Conservation (phyloP, 805 yeast species). For the Kazachstania martiniae region DNA sequence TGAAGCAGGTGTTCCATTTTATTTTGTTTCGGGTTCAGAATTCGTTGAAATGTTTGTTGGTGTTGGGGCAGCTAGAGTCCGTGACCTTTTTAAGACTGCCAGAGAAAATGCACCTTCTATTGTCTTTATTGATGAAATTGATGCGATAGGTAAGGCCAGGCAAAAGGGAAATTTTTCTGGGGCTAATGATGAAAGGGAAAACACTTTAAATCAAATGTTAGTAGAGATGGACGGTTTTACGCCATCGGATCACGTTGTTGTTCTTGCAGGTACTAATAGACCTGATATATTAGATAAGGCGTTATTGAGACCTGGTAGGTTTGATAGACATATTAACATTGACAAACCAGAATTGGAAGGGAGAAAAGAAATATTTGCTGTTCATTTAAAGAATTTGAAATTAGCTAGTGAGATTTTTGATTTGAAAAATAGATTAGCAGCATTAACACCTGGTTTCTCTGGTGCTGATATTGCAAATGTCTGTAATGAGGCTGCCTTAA, state of each 20-base stretch:
- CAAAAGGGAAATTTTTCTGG: slow-evolving; percentile 62
- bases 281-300: slow-evolving; percentile 91
- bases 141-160: slow-evolving; percentile 95
- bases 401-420: slow-evolving; percentile 41
- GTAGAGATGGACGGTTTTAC: slow-evolving; percentile 99
- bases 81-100: slow-evolving; percentile 88
- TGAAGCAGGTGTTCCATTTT: slow-evolving; percentile 96
- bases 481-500: slow-evolving; percentile 93
- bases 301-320: slow-evolving; percentile 92
- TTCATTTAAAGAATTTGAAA: slow-evolving; percentile 67
- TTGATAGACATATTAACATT: slow-evolving; percentile 83
- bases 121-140: slow-evolving; percentile 96
- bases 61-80: slow-evolving; percentile 96
- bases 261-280: slow-evolving; percentile 94
- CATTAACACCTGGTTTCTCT: slow-evolving; percentile 94
- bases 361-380: slow-evolving; percentile 82
- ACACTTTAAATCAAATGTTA: slow-evolving; percentile 86
- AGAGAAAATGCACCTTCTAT: slow-evolving; percentile 91
- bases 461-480: slow-evolving; percentile 98
- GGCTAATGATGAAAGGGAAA: slow-evolving; percentile 93
- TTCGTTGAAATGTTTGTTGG: slow-evolving; percentile 99
- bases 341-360: slow-evolving; percentile 95
- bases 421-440: slow-evolving; percentile 81
- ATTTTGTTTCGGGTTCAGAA: slow-evolving; percentile 93
- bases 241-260: slow-evolving; percentile 85